A percentile compares a stretch with the other conserved stretches of the same genome.
phyloP scores from a whole-genome alignment of 805 yeast genomes.

The Teunomyces funiuensis region DNA sequence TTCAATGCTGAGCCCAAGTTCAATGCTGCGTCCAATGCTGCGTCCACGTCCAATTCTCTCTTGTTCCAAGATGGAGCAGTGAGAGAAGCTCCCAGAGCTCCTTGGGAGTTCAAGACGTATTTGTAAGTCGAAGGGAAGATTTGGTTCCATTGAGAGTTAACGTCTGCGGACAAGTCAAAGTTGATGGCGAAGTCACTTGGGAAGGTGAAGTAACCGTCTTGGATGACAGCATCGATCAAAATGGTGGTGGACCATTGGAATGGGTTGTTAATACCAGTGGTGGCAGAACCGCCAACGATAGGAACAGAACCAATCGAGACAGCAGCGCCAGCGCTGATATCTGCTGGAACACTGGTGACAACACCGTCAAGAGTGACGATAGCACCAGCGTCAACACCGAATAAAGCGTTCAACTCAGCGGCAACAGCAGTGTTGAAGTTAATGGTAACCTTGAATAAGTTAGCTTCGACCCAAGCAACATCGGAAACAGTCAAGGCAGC shows the following conservation, averaged over 20 bases:
- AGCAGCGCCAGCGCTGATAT: neutral
- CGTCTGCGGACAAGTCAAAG: conserved; percentile 12
- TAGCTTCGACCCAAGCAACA: conserved; percentile 15
- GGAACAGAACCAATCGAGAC: neutral
- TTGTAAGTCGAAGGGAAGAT: conserved; percentile 10
- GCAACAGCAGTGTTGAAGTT: conserved; percentile 19
- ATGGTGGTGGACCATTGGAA: conserved; percentile 19
- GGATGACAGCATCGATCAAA: conserved; percentile 13
- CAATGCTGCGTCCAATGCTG: too few species aligned
- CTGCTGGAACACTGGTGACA: neutral
- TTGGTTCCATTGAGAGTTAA: conserved; percentile 1
- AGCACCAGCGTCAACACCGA: conserved; percentile 9
- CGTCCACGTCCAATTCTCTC: conserved; percentile 11
- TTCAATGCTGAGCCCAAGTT: too few species aligned
- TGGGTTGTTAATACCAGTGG: conserved; percentile 10
- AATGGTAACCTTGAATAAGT: conserved; percentile 19
- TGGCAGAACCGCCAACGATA: conserved; percentile 14
- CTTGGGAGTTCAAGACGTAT: conserved; percentile 1
- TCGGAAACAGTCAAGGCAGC: conserved; percentile 18
- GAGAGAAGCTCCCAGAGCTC: neutral
- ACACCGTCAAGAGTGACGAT: conserved; percentile 7
- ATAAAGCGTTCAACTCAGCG: conserved; percentile 10
- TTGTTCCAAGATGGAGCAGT: conserved; percentile 6
- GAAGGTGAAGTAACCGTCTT: conserved; percentile 15
- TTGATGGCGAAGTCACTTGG: conserved; percentile 17